Percentiles rank a stretch among this genome's conserved stretches.
Conservation (phyloP, 2,329 filamentous ascomycete genomes). For the Epichloe amarillans region DNA sequence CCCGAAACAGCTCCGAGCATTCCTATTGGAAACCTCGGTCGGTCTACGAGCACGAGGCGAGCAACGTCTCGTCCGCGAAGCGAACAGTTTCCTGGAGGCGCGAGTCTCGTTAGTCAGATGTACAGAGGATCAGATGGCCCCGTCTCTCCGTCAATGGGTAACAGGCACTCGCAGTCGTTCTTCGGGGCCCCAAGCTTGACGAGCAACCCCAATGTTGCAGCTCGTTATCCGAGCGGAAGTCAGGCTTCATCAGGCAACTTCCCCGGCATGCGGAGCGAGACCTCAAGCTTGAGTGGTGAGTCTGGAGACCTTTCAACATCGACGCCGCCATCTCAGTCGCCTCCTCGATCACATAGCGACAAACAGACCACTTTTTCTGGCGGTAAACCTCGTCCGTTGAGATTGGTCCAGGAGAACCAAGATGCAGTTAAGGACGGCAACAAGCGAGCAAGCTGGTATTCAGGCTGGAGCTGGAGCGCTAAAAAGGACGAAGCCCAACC, state of each 20-base stretch:
- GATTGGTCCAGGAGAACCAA: constrained; percentile 70
- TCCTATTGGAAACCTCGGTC: constrained; percentile 48
- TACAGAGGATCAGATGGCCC: constrained; percentile 61
- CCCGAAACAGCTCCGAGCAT: constrained; percentile 65
- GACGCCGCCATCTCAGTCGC: constrained; percentile 38
- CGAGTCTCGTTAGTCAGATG: constrained; percentile 76
- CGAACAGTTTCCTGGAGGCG: constrained; percentile 49
- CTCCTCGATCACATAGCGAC: constrained; percentile 36
- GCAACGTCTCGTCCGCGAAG: constrained; percentile 39
- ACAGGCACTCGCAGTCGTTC: constrained; percentile 50
- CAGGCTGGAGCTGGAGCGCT: constrained; percentile 39
- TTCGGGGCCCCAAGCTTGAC: constrained; percentile 38
- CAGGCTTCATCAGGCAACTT: constrained; percentile 47
- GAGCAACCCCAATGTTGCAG: constrained; percentile 36
- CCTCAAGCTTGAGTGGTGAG: constrained; percentile 53
- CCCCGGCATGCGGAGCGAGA: constrained; percentile 55
- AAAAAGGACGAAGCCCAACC: constrained; percentile 36
- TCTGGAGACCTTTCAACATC: constrained; percentile 37
- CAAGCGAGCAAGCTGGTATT: constrained; percentile 51
- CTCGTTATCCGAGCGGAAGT: constrained; percentile 38
- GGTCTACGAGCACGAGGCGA: constrained; percentile 39
- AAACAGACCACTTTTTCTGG: constrained; percentile 46
- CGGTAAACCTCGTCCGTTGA: constrained; percentile 68
- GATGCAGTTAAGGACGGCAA: constrained; percentile 33
- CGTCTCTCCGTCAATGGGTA: constrained; percentile 43